Percentiles rank a stretch among this genome's conserved stretches.
These are phyloP conservation scores for Pythium plurisporium DNA, from an alignment of 352 stramenopile genomes.

Conservation along the genomic window DNA sequence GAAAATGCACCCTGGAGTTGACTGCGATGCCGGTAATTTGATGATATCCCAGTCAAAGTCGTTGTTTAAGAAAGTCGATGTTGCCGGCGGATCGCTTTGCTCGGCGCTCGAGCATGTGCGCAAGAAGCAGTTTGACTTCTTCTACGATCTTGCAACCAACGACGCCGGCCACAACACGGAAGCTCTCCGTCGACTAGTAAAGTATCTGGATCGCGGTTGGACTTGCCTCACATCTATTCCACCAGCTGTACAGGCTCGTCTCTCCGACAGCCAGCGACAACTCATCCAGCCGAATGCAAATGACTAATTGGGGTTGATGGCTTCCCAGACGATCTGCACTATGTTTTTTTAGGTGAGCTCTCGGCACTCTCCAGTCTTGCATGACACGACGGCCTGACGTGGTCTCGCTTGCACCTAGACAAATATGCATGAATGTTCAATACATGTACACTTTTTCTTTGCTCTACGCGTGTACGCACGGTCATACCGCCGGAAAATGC, in stretches of 20 bases:
- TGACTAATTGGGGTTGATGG: too few species aligned
- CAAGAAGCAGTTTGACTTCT: slow-evolving; percentile 25
- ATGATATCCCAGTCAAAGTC: slow-evolving; percentile 7
- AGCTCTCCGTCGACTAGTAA: slow-evolving; percentile 9
- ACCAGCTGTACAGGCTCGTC: not conserved
- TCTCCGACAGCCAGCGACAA: not conserved
- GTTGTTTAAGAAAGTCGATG: slow-evolving; percentile 21
- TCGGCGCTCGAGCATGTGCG: slow-evolving; percentile 7
- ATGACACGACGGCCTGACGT: too few species aligned
- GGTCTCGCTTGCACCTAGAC: too few species aligned
- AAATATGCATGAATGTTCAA: too few species aligned
- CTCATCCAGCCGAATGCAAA: not conserved
- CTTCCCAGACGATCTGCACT: too few species aligned
- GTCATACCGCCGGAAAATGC: too few species aligned
- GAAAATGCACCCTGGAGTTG: slow-evolving; percentile 16
- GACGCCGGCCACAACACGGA: slow-evolving; percentile 1
- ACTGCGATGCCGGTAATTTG: slow-evolving; percentile 26
- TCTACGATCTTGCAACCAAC: slow-evolving; percentile 5
- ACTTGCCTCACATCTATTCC: slow-evolving; percentile 20
- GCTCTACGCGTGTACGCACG: too few species aligned
- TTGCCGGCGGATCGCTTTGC: slow-evolving; percentile 9
- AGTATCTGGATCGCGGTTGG: slow-evolving; percentile 27
- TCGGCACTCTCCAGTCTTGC: too few species aligned
- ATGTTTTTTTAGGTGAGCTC: too few species aligned
- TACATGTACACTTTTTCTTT: too few species aligned